Percentiles rank a stretch among this genome's conserved stretches.
phyloP scores from a whole-genome alignment of 441 rosid species.

The Adansonia gregorii region DNA sequence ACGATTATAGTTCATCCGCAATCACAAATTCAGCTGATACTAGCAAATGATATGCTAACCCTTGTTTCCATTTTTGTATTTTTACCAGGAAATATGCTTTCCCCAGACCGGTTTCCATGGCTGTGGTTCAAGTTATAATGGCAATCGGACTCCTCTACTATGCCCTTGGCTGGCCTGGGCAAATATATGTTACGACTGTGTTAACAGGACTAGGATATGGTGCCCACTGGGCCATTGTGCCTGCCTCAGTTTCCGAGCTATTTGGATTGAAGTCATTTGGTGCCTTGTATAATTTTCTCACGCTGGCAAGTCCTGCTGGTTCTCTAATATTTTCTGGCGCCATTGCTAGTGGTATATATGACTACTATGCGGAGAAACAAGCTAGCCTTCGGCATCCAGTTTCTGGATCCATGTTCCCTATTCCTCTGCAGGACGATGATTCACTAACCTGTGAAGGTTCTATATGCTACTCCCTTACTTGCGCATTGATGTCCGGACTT shows the following conservation, averaged over 20 bases:
- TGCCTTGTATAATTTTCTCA: slow-evolving; percentile 58
- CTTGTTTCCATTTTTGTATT: slow-evolving; percentile 15
- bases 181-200: slow-evolving; percentile 53
- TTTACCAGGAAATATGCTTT: slow-evolving; percentile 44
- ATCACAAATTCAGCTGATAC: neutral
- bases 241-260: slow-evolving; percentile 61
- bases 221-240: slow-evolving; percentile 60
- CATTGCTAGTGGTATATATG: slow-evolving; percentile 61
- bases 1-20: neutral
- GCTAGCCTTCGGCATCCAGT: slow-evolving; percentile 24
- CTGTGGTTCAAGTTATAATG: slow-evolving; percentile 55
- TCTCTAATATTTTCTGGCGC: slow-evolving; percentile 59
- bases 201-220: slow-evolving; percentile 64
- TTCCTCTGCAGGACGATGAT: slow-evolving; percentile 30
- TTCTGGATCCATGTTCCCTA: slow-evolving; percentile 7
- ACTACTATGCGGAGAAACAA: slow-evolving; percentile 59
- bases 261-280: slow-evolving; percentile 62
- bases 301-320: slow-evolving; percentile 49
- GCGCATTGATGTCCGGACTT: slow-evolving; percentile 49
- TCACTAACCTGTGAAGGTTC: slow-evolving; percentile 47
- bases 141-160: slow-evolving; percentile 54
- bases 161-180: slow-evolving; percentile 52
- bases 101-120: slow-evolving; percentile 62
- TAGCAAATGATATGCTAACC: neutral
- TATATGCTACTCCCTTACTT: slow-evolving; percentile 54